phyloP scores from a whole-genome alignment of 2,329 filamentous ascomycete genomes.

The Biscogniauxia marginata region DNA sequence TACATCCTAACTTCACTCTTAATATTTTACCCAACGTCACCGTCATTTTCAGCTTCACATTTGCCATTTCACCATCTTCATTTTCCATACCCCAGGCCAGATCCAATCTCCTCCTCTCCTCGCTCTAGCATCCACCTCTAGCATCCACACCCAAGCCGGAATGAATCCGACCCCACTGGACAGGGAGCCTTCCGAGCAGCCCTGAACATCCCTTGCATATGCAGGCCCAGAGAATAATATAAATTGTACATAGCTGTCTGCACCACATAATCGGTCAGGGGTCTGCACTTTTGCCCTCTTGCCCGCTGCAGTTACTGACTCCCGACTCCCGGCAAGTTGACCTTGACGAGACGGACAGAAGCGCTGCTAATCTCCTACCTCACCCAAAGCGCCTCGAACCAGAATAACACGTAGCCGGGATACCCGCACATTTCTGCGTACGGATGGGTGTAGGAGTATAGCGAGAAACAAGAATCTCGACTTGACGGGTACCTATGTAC shows the following conservation, averaged over 20 bases:
- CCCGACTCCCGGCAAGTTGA: not conserved
- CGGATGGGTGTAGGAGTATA: too few species aligned
- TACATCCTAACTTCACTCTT: not conserved
- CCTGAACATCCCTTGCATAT: slow-evolving; percentile 15
- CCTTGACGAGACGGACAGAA: not conserved
- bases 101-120: not conserved
- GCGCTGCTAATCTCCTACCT: not conserved
- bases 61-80: not conserved
- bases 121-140: slow-evolving; percentile 2
- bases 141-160: slow-evolving; percentile 21
- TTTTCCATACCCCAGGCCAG: not conserved
- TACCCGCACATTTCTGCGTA: not conserved
- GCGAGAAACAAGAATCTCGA: too few species aligned
- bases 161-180: slow-evolving; percentile 22
- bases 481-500: too few species aligned
- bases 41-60: not conserved
- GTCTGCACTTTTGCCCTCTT: not conserved
- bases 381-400: not conserved
- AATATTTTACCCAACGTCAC: too few species aligned
- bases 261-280: not conserved
- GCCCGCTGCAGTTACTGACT: too few species aligned
- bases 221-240: slow-evolving; percentile 9
- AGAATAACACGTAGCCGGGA: not conserved
- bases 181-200: slow-evolving; percentile 19
- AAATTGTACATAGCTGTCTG: slow-evolving; percentile 12